Conservation (phyloP, 768 basidiomycete species). For the Fistulinella prunicolor region DNA sequence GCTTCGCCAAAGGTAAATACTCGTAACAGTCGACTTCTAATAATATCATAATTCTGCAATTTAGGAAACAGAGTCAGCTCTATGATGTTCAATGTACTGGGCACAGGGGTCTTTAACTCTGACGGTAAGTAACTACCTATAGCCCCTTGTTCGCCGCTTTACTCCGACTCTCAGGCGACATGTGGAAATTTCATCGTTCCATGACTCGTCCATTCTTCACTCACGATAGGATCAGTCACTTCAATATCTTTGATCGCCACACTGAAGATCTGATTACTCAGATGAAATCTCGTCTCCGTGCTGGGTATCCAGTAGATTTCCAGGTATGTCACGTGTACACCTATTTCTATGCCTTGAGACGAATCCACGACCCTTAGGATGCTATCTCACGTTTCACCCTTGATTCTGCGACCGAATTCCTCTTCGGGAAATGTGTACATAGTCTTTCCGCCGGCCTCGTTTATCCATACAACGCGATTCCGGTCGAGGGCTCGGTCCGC, state of each 20-base stretch:
- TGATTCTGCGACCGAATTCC: constrained; percentile 63
- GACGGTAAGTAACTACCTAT: constrained; percentile 42
- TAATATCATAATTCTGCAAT: not conserved
- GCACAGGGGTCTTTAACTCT: constrained; percentile 67
- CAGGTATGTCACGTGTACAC: constrained; percentile 35
- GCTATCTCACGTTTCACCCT: constrained; percentile 61
- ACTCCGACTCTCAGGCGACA: no score
- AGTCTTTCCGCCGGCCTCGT: constrained; percentile 49
- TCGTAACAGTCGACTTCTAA: not conserved
- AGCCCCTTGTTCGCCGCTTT: no score
- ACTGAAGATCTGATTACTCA: constrained; percentile 41
- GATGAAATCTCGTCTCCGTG: constrained; percentile 46
- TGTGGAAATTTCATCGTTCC: constrained; percentile 58
- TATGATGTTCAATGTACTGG: constrained; percentile 48
- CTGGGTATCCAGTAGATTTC: constrained; percentile 56
- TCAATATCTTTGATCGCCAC: constrained; percentile 58
- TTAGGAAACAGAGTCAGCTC: constrained; percentile 36
- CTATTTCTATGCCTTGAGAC: not conserved
- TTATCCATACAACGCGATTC: constrained; percentile 44
- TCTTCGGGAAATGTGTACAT: constrained; percentile 59
- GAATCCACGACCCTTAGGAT: constrained; percentile 36
- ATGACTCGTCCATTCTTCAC: constrained; percentile 65
- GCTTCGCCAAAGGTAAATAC: constrained; percentile 61
- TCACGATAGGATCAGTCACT: constrained; percentile 55
- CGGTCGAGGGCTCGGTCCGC: constrained; percentile 16